Evolutionary conservation across 495 filamentous ascomycete genomes (phyloP).

Genomic region (Xylaria flabelliformis): DNA sequence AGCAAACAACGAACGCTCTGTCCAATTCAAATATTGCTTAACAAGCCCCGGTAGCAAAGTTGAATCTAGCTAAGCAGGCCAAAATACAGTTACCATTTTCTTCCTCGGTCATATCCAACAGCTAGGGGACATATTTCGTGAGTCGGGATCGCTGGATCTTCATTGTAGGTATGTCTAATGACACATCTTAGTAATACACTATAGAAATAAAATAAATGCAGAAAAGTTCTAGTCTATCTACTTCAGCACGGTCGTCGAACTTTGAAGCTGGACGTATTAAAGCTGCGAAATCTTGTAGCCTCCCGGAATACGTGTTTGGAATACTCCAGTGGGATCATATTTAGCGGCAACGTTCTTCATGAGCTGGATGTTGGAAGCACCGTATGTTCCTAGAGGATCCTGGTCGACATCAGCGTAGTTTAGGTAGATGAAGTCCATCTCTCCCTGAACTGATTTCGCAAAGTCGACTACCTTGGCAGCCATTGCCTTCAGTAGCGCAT

Average conservation of each 20-base stretch:
- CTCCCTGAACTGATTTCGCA: conserved; percentile 34
- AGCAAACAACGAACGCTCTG: too few relatives aligned
- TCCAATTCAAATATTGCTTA: too few relatives aligned
- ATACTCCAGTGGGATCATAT: conserved; percentile 58
- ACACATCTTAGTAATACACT: neutral
- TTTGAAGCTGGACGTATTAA: neutral
- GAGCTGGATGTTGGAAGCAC: conserved; percentile 48
- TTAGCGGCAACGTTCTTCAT: conserved; percentile 48
- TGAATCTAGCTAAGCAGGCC: too few relatives aligned
- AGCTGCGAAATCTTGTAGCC: conserved; percentile 41
- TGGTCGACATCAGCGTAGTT: conserved; percentile 55
- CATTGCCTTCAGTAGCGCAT: conserved; percentile 25
- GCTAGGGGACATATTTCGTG: too few relatives aligned
- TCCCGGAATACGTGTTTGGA: conserved; percentile 53
- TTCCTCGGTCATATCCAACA: too few relatives aligned
- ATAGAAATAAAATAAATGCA: neutral
- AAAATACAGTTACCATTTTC: too few relatives aligned
- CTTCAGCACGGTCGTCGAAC: neutral
- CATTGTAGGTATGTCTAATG: neutral
- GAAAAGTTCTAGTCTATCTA: neutral
- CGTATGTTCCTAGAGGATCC: conserved; percentile 55
- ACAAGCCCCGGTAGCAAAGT: too few relatives aligned
- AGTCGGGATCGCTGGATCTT: too few relatives aligned
- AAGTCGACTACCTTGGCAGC: conserved; percentile 30
- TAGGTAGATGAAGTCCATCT: conserved; percentile 43